Conservation (phyloP, 441 rosid species). For the Adansonia grandidieri region DNA sequence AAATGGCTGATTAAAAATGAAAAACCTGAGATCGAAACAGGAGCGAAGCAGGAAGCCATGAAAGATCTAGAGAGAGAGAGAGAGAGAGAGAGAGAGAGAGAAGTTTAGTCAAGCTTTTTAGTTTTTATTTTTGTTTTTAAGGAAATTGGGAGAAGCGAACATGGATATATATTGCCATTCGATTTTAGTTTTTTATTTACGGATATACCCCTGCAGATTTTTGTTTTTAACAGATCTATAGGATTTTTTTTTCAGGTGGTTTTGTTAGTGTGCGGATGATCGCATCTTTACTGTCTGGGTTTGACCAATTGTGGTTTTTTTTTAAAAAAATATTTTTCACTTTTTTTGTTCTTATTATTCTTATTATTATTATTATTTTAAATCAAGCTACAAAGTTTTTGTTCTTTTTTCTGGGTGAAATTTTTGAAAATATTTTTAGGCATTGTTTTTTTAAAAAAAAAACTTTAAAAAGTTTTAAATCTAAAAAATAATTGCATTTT, state of each 20-base stretch:
- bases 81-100: background rate
- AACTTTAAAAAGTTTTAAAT: no score
- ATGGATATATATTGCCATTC: background rate
- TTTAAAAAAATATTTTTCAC: background rate
- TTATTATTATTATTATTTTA: no score
- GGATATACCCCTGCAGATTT: background rate
- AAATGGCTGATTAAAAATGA: background rate
- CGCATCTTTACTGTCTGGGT: background rate
- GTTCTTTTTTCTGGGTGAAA: no score
- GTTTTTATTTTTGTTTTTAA: background rate
- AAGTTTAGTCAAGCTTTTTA: background rate
- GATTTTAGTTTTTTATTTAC: constrained; percentile 1
- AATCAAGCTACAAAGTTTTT: no score
- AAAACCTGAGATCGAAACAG: constrained; percentile 56
- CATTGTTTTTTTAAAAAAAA: no score
- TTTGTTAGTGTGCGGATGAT: background rate
- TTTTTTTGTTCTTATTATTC: no score
- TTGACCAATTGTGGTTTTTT: background rate
- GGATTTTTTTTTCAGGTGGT: background rate
- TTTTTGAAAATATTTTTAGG: no score
- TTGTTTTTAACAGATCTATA: background rate
- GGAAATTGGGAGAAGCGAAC: background rate
- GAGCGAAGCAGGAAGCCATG: constrained; percentile 58
- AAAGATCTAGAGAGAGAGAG: constrained; percentile 30
- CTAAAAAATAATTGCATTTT: no score